These are phyloP conservation scores for Zelonia costaricensis DNA, from an alignment of 208 protist species.

Conservation along the genomic window DNA sequence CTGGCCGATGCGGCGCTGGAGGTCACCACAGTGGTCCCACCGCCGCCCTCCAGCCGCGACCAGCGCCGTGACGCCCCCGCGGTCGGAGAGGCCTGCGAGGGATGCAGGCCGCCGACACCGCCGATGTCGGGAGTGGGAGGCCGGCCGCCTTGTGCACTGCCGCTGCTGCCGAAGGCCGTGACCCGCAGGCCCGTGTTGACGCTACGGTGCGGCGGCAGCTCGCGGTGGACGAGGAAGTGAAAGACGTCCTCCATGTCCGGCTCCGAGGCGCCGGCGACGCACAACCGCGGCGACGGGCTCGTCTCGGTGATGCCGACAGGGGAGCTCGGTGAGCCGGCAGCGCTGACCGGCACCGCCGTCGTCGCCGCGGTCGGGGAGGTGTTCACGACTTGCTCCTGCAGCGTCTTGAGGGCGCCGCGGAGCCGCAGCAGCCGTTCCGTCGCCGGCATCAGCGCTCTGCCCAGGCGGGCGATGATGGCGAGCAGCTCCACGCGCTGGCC, in stretches of 20 bases:
- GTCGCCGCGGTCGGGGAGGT: background rate
- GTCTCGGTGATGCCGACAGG: background rate
- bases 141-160: constrained; percentile 4
- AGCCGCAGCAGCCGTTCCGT: constrained; percentile 63
- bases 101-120: background rate
- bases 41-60: constrained; percentile 6
- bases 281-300: constrained; percentile 6
- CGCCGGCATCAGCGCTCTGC: constrained; percentile 29
- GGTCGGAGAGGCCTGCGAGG: background rate
- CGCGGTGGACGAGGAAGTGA: constrained; percentile 26
- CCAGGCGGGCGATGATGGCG: constrained; percentile 26
- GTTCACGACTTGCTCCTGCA: constrained; percentile 24
- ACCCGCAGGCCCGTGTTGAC: background rate
- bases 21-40: background rate
- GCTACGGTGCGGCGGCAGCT: constrained; percentile 2
- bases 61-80: background rate
- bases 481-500: constrained; percentile 20
- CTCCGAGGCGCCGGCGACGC: constrained; percentile 20
- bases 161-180: constrained; percentile 8
- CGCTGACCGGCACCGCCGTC: background rate
- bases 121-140: constrained; percentile 13
- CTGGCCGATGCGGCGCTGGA: constrained; percentile 6
- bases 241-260: constrained; percentile 22
- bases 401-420: constrained; percentile 29
- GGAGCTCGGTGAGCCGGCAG: constrained; percentile 1